A percentile compares a stretch with the other conserved stretches of the same genome.
These are phyloP conservation scores for Miamiensis avidus DNA, from an alignment of 169 alveolate species.

Conservation along the genomic window DNA sequence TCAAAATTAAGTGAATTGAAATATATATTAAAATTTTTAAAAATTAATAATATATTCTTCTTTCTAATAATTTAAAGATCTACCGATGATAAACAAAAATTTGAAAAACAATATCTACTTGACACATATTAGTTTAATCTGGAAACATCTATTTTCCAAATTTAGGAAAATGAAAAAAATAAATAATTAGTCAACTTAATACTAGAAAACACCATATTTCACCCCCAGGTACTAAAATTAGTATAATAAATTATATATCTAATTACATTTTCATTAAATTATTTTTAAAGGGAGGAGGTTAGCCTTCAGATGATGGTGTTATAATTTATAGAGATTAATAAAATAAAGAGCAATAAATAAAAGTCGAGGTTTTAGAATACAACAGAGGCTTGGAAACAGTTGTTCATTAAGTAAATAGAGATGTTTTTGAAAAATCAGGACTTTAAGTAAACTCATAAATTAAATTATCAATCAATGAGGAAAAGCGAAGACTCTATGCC, in stretches of 20 bases:
- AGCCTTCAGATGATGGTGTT: conserved; percentile 76
- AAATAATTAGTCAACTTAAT: neutral
- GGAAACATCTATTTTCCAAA: neutral
- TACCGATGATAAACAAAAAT: neutral
- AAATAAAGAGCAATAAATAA: conserved; percentile 9
- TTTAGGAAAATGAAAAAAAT: neutral
- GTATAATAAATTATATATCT: too few species aligned
- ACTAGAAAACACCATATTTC: neutral
- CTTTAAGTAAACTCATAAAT: neutral
- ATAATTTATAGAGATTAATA: conserved; percentile 32
- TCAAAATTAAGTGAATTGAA: too few species aligned
- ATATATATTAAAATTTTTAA: too few species aligned
- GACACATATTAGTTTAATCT: neutral
- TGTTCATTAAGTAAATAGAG: neutral
- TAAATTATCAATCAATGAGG: conserved; percentile 40
- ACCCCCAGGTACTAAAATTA: neutral
- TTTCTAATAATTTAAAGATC: too few species aligned
- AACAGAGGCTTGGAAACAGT: conserved; percentile 25
- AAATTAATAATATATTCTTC: neutral
- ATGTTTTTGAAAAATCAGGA: neutral
- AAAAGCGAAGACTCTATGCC: conserved; percentile 56
- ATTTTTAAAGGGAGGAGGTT: conserved; percentile 68
- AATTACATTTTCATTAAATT: too few species aligned
- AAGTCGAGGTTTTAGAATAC: conserved; percentile 7
- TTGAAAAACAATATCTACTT: neutral